Evolutionary conservation across 2,329 filamentous ascomycete genomes (phyloP), one percentile per base, ranked within the genome.

Genomic region (Lithohypha guttulata): DNA sequence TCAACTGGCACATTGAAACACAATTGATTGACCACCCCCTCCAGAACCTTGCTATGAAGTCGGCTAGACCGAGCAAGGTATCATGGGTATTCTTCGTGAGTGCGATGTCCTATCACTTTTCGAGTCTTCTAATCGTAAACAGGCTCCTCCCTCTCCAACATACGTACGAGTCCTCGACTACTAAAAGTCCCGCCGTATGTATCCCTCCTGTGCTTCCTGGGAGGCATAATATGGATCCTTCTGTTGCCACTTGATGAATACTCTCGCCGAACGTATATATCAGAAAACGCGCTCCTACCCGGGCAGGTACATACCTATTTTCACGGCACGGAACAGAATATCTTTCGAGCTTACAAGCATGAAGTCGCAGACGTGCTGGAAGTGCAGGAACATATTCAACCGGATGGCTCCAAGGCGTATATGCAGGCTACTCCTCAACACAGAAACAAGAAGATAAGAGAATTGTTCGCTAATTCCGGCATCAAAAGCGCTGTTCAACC

Each of bases 301-400:
- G 91, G 87, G 2, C 91, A 98, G 61, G 91, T 96, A 6, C 89
- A 96, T 63, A 94, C 91, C 1, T 98, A 98, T 62, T 98, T 98
- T 57, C 80, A 84, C 5, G 91, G 91, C 13, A 94, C 85, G 59
- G 91, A 98, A 58, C 87, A 96, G 65, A 83, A 95, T 60, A 76
- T 96, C 48, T 87, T 96, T 55, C 75, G 86, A 32, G 91, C 85
- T 6, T 96, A 93, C 59, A 77, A 81, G 54, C 79, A 84, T 55
- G 91, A 96, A 63, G 69, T 94, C 35, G 76, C 82, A 50, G 69
- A 64, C 6, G 55, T 49, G 7, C 28, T 43, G 25, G 40, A 34
- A 11, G 15, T 41, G 8, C 26, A 35, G n/a, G 19, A 18, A 19
- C 36, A 28, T 7, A 28, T 34, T 10, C 21, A 28, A 2, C 33